These are phyloP conservation scores for Nothophytophthora sp. DNA, from an alignment of 352 stramenopile species.

Conservation along the genomic window DNA sequence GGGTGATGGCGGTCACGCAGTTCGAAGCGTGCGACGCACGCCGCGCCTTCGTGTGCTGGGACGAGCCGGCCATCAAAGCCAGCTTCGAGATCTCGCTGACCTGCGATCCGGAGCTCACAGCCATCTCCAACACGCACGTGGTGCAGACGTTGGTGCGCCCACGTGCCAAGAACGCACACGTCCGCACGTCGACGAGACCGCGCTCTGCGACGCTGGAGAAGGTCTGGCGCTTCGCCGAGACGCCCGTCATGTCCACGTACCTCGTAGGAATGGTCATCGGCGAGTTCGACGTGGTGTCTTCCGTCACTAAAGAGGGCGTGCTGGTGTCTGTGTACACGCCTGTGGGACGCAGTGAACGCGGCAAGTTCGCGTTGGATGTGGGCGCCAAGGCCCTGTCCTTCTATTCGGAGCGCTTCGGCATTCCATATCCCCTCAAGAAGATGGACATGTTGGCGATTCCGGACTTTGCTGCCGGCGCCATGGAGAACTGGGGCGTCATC, in stretches of 20 bases:
- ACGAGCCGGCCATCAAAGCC: slow-evolving; percentile 97
- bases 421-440: slow-evolving; percentile 97
- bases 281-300: slow-evolving; percentile 96
- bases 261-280: slow-evolving; percentile 93
- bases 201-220: slow-evolving; percentile 48
- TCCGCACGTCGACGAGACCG: slow-evolving; percentile 38
- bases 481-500: slow-evolving; percentile 96
- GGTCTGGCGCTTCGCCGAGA: slow-evolving; percentile 88
- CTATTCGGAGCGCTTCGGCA: slow-evolving; percentile 72
- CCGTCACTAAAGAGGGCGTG: slow-evolving; percentile 89
- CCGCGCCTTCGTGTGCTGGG: slow-evolving; percentile 97
- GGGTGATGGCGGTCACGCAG: slow-evolving; percentile 94
- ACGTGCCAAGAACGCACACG: slow-evolving; percentile 51
- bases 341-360: slow-evolving; percentile 89
- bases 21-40: slow-evolving; percentile 89
- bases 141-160: slow-evolving; percentile 70
- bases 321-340: slow-evolving; percentile 96
- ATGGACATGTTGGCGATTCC: slow-evolving; percentile 98
- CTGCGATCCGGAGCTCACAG: slow-evolving; percentile 88
- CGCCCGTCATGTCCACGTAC: slow-evolving; percentile 98
- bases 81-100: slow-evolving; percentile 93
- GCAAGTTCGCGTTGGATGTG: slow-evolving; percentile 91
- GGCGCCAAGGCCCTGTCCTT: slow-evolving; percentile 67
- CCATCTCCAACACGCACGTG: slow-evolving; percentile 97
- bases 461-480: slow-evolving; percentile 96